phyloP scores from a whole-genome alignment of 768 basidiomycete genomes.

The Coprinopsis cinerea region DNA sequence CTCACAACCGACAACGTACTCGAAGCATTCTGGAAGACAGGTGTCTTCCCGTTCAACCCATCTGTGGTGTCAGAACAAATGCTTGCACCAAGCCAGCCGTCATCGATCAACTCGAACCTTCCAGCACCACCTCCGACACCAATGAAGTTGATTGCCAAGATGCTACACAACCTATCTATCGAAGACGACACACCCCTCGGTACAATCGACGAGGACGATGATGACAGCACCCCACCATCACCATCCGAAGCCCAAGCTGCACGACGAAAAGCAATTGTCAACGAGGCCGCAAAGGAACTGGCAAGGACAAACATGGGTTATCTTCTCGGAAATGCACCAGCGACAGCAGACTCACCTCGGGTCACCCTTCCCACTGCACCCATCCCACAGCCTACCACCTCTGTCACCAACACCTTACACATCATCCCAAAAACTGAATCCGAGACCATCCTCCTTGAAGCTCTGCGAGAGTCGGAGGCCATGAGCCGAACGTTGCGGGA shows the following conservation, averaged over 20 bases:
- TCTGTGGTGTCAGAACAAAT: conserved; percentile 19
- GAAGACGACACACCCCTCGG: neutral
- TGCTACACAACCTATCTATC: conserved; percentile 6
- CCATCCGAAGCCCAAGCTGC: conserved; percentile 4
- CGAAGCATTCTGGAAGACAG: conserved; percentile 28
- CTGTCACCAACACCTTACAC: neutral
- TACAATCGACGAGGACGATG: neutral
- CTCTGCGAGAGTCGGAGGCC: neutral
- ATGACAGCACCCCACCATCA: conserved; percentile 1
- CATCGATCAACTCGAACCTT: conserved; percentile 15
- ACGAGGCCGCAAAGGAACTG: neutral
- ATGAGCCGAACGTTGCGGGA: neutral
- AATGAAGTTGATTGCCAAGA: conserved; percentile 9
- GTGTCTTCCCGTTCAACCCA: conserved; percentile 27
- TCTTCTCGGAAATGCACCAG: neutral
- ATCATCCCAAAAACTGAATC: neutral
- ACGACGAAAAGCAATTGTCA: conserved; percentile 3
- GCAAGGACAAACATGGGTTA: neutral
- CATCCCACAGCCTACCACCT: neutral
- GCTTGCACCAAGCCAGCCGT: conserved; percentile 27
- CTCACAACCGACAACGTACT: conserved; percentile 23
- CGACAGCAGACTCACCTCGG: neutral
- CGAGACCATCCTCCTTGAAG: conserved; percentile 1
- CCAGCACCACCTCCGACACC: conserved; percentile 22
- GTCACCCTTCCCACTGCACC: neutral